Evolutionary conservation across 2,329 filamentous ascomycete genomes (phyloP).

Genomic region (Penicillium sp.): DNA sequence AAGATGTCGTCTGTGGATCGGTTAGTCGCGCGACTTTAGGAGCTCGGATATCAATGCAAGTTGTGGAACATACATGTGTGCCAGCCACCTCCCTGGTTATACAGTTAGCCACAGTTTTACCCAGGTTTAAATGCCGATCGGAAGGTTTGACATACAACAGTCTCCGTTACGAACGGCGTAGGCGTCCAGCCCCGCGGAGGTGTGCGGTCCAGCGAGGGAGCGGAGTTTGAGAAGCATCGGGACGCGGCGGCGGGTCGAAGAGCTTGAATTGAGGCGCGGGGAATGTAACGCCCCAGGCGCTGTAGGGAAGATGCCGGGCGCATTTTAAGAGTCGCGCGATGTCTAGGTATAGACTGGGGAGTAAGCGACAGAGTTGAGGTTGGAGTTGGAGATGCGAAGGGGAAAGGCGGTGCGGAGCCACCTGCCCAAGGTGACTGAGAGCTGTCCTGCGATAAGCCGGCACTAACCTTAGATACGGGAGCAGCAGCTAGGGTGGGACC

Average conservation of each 20-base stretch:
- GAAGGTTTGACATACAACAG: constrained; percentile 52
- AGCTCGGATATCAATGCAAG: too few species aligned
- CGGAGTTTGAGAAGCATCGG: constrained; percentile 37
- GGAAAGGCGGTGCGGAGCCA: constrained; percentile 10
- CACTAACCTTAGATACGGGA: constrained; percentile 25
- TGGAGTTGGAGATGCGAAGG: not conserved
- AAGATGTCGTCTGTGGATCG: constrained; percentile 72
- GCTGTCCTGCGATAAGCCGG: constrained; percentile 20
- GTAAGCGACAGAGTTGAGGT: not conserved
- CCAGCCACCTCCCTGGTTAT: constrained; percentile 70
- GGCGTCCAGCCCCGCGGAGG: constrained; percentile 53
- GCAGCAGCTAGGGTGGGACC: not conserved
- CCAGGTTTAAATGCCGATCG: not conserved
- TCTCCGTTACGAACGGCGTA: constrained; percentile 61
- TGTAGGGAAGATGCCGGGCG: constrained; percentile 25
- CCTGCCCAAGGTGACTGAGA: too few species aligned
- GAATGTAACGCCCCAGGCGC: constrained; percentile 27
- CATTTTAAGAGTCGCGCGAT: constrained; percentile 23
- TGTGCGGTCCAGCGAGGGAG: constrained; percentile 29
- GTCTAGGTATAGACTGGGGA: not conserved
- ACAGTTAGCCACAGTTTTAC: constrained; percentile 1
- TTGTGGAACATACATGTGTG: constrained; percentile 68
- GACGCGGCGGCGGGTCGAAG: constrained; percentile 8
- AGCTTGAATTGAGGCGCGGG: constrained; percentile 8
- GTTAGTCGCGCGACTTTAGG: constrained; percentile 29